phyloP scores from a whole-genome alignment of 768 basidiomycete genomes.

The Collybia sordida region DNA sequence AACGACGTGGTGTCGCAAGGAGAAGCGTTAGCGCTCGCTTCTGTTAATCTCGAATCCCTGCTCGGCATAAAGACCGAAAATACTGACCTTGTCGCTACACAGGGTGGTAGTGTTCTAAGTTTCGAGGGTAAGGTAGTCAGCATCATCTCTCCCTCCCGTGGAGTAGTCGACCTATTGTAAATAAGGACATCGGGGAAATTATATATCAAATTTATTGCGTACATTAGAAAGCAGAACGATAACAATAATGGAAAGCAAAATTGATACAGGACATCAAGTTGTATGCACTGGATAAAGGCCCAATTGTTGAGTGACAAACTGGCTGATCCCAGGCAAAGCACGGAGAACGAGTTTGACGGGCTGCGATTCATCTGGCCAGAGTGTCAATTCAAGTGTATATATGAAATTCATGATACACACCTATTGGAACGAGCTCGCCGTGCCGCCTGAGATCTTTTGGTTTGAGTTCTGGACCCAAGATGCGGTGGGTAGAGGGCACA shows the following conservation, averaged over 20 bases:
- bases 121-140: slow-evolving; percentile 48
- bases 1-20: slow-evolving; percentile 38
- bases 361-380: slow-evolving; percentile 58
- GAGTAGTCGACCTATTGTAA: slow-evolving; percentile 18
- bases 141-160: slow-evolving; percentile 48
- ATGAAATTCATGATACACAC: slow-evolving; percentile 34
- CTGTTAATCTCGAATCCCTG: slow-evolving; percentile 42
- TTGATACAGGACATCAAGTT: background rate
- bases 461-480: slow-evolving; percentile 40
- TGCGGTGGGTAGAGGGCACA: slow-evolving; percentile 62
- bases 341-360: slow-evolving; percentile 73
- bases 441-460: slow-evolving; percentile 56
- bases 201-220: slow-evolving; percentile 1
- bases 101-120: slow-evolving; percentile 52
- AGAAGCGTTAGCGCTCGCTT: slow-evolving; percentile 45
- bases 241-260: background rate
- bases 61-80: slow-evolving; percentile 34
- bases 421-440: slow-evolving; percentile 61
- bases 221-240: slow-evolving; percentile 2
- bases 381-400: background rate
- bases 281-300: slow-evolving; percentile 7
- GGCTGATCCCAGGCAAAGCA: slow-evolving; percentile 62
- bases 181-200: background rate
- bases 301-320: slow-evolving; percentile 46
- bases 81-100: slow-evolving; percentile 58